Conservation (phyloP, 2,329 filamentous ascomycete genomes). For the Simplicillium aogashimaense region DNA sequence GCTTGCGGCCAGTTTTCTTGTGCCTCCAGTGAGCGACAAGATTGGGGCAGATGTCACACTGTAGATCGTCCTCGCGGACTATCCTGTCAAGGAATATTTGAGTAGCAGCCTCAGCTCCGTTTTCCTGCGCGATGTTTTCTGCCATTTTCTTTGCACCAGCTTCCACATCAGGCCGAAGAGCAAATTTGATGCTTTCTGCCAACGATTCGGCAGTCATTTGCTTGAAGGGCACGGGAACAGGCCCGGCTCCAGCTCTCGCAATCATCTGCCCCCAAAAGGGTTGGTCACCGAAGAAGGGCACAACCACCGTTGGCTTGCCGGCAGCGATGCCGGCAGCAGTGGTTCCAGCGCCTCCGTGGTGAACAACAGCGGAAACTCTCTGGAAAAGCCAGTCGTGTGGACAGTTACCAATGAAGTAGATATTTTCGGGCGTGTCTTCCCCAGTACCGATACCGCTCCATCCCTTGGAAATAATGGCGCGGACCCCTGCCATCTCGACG, state of each 20-base stretch:
- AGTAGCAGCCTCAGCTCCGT: conserved; percentile 40
- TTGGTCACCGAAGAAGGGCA: conserved; percentile 58
- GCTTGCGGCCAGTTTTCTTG: conserved; percentile 43
- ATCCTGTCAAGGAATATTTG: conserved; percentile 46
- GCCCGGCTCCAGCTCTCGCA: conserved; percentile 49
- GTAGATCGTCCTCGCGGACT: conserved; percentile 36
- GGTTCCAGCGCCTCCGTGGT: conserved; percentile 57
- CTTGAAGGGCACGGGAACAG: conserved; percentile 46
- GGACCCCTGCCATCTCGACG: conserved; percentile 42
- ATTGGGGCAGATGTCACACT: conserved; percentile 48
- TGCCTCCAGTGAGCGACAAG: conserved; percentile 53
- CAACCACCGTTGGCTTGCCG: conserved; percentile 52
- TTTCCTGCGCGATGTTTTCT: conserved; percentile 40
- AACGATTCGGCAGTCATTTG: conserved; percentile 46
- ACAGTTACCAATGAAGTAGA: conserved; percentile 54
- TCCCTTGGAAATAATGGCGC: conserved; percentile 53
- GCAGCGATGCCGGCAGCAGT: conserved; percentile 53
- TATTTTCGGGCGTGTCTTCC: conserved; percentile 33
- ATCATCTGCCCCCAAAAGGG: conserved; percentile 59
- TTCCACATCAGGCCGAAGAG: conserved; percentile 38
- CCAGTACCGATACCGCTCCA: conserved; percentile 54
- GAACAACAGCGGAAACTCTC: conserved; percentile 46
- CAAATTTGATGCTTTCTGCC: conserved; percentile 40
- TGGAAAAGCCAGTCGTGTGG: conserved; percentile 60
- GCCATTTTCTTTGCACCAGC: conserved; percentile 30